phyloP scores from a whole-genome alignment of 768 basidiomycete genomes.

The Mycena vulgaris region DNA sequence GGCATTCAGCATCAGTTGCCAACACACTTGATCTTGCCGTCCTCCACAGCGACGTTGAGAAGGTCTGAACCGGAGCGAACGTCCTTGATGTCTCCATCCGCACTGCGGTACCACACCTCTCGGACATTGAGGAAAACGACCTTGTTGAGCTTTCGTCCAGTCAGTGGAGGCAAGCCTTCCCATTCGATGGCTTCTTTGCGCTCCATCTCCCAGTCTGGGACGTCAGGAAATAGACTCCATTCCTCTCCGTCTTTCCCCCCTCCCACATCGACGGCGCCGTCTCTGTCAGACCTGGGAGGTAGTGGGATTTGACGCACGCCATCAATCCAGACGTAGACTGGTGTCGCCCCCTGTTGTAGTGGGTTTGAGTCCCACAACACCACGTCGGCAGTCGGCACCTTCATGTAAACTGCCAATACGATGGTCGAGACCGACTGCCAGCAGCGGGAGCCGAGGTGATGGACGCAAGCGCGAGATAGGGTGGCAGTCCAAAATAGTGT shows the following conservation, averaged over 20 bases:
- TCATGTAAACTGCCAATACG: constrained; percentile 75
- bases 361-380: constrained; percentile 87
- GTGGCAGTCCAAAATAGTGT: constrained; percentile 75
- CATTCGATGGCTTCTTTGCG: constrained; percentile 70
- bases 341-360: constrained; percentile 81
- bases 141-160: constrained; percentile 51
- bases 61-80: constrained; percentile 44
- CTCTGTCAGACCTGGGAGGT: constrained; percentile 55
- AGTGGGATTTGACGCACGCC: constrained; percentile 80
- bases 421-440: constrained; percentile 80
- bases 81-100: constrained; percentile 51
- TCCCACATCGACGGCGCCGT: constrained; percentile 53
- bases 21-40: constrained; percentile 70
- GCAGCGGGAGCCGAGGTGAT: constrained; percentile 79
- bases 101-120: constrained; percentile 58
- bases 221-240: constrained; percentile 63
- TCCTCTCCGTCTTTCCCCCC: constrained; percentile 60
- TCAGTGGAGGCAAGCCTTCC: constrained; percentile 80
- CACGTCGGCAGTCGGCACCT: constrained; percentile 77
- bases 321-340: constrained; percentile 86
- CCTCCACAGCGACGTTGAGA: constrained; percentile 58
- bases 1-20: constrained; percentile 52
- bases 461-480: constrained; percentile 71
- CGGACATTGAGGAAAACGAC: constrained; percentile 80
- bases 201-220: constrained; percentile 78